phyloP scores from a whole-genome alignment of 2,329 filamentous ascomycete species.

The Cryoendolithus antarcticus region DNA sequence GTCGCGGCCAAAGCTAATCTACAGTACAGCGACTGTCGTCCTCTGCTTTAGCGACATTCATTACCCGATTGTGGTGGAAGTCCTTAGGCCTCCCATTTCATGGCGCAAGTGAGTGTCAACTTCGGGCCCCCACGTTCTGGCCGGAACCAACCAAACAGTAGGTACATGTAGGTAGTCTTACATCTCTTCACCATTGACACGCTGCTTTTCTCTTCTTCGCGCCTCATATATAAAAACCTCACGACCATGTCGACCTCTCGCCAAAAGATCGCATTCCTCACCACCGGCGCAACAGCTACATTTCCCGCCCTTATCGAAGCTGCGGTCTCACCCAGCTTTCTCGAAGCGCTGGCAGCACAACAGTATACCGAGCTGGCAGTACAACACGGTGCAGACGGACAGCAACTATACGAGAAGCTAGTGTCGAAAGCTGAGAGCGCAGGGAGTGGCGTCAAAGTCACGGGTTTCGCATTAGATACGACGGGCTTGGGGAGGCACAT shows the following conservation, averaged over 20 bases:
- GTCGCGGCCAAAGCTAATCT: too few species aligned
- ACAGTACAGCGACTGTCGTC: too few species aligned
- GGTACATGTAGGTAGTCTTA: too few species aligned
- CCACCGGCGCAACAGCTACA: conserved; percentile 79
- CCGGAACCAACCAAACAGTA: too few species aligned
- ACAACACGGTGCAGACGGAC: conserved; percentile 65
- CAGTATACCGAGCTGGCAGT: conserved; percentile 62
- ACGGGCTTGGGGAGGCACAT: conserved; percentile 50
- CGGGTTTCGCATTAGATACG: conserved; percentile 54
- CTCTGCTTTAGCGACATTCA: too few species aligned
- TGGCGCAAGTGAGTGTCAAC: too few species aligned
- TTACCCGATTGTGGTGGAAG: too few species aligned
- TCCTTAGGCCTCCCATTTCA: too few species aligned
- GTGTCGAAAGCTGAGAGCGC: conserved; percentile 17
- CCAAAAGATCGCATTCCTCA: conserved; percentile 60
- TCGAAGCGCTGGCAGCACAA: conserved; percentile 44
- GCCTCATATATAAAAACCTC: conserved; percentile 9
- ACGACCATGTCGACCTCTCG: conserved; percentile 4
- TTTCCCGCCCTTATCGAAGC: conserved; percentile 62
- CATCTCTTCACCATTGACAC: background rate
- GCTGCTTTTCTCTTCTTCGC: background rate
- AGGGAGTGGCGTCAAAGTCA: conserved; percentile 34
- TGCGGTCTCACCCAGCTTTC: conserved; percentile 50
- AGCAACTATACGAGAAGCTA: conserved; percentile 37
- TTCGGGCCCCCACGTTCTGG: too few species aligned